phyloP scores from a whole-genome alignment of 2,329 filamentous ascomycete species.

The Reticulascus tulasneorum region DNA sequence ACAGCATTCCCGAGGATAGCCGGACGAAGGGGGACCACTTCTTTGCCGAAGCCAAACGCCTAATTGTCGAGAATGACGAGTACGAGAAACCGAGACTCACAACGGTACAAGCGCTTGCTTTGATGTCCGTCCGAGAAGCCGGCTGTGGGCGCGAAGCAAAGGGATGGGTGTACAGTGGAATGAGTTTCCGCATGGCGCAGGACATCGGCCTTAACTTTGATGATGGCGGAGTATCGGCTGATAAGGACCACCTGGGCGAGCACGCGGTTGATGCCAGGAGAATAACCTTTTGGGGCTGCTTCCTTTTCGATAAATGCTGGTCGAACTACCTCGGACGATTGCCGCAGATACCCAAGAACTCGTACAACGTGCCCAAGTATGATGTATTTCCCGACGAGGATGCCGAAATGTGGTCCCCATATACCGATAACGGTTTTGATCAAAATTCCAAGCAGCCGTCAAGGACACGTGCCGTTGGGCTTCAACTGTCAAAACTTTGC shows the following conservation, averaged over 20 bases:
- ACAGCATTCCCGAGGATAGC: slow-evolving; percentile 66
- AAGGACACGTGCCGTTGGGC: slow-evolving; percentile 73
- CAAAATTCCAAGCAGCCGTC: slow-evolving; percentile 73
- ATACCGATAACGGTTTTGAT: slow-evolving; percentile 78
- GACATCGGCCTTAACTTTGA: slow-evolving; percentile 91
- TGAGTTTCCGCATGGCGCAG: slow-evolving; percentile 96
- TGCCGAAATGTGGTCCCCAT: slow-evolving; percentile 78
- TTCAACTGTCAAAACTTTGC: slow-evolving; percentile 79
- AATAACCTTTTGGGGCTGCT: slow-evolving; percentile 97
- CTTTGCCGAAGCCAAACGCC: slow-evolving; percentile 85
- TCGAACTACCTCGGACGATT: slow-evolving; percentile 93
- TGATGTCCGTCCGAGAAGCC: slow-evolving; percentile 96
- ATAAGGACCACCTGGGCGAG: slow-evolving; percentile 61
- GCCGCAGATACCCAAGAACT: slow-evolving; percentile 76
- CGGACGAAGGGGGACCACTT: slow-evolving; percentile 93
- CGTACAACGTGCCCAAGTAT: slow-evolving; percentile 80
- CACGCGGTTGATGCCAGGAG: slow-evolving; percentile 83
- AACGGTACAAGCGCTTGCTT: slow-evolving; percentile 85
- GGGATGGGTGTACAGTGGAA: slow-evolving; percentile 97
- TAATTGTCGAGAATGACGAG: slow-evolving; percentile 88
- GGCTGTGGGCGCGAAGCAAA: slow-evolving; percentile 92
- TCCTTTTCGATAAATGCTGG: slow-evolving; percentile 98
- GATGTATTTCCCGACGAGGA: slow-evolving; percentile 91
- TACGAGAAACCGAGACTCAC: slow-evolving; percentile 85
- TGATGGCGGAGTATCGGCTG: slow-evolving; percentile 59